phyloP scores from a whole-genome alignment of 257 asterid genomes.

The Salvia splendens region DNA sequence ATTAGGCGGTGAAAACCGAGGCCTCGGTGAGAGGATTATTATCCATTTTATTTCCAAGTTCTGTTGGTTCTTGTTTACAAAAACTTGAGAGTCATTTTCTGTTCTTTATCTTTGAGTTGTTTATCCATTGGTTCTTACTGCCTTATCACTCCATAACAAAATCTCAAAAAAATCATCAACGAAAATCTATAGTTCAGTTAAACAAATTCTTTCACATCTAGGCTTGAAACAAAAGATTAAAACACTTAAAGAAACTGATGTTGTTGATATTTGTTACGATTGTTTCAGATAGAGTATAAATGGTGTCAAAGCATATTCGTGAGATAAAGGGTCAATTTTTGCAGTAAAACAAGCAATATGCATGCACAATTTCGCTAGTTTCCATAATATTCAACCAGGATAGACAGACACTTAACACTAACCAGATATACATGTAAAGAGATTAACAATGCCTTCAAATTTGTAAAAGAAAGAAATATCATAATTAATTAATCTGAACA shows the following conservation, averaged over 20 bases:
- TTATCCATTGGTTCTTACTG: too few relatives aligned
- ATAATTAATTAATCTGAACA: conserved; percentile 9
- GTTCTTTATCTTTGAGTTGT: too few relatives aligned
- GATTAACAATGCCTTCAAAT: background rate
- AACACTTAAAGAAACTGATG: background rate
- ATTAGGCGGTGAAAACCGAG: too few relatives aligned
- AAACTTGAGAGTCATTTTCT: too few relatives aligned
- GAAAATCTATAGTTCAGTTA: background rate
- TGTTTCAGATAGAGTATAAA: conserved; percentile 6
- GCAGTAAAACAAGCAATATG: background rate
- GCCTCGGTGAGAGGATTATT: too few relatives aligned
- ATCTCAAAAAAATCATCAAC: conserved; percentile 21
- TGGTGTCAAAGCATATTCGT: conserved; percentile 17
- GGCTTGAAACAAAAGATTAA: background rate
- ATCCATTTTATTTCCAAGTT: too few relatives aligned
- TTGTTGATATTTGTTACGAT: conserved; percentile 8
- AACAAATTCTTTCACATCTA: conserved; percentile 16
- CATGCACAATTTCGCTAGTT: background rate
- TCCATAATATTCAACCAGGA: background rate
- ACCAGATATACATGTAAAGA: background rate
- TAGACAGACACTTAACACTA: background rate
- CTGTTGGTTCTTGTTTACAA: too few relatives aligned
- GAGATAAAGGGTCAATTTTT: background rate
- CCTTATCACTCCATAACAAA: too few relatives aligned
- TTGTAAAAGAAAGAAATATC: background rate